Percentiles rank a stretch among this genome's conserved stretches.
Conservation (phyloP, 768 basidiomycete genomes). For the Russula lepida region DNA sequence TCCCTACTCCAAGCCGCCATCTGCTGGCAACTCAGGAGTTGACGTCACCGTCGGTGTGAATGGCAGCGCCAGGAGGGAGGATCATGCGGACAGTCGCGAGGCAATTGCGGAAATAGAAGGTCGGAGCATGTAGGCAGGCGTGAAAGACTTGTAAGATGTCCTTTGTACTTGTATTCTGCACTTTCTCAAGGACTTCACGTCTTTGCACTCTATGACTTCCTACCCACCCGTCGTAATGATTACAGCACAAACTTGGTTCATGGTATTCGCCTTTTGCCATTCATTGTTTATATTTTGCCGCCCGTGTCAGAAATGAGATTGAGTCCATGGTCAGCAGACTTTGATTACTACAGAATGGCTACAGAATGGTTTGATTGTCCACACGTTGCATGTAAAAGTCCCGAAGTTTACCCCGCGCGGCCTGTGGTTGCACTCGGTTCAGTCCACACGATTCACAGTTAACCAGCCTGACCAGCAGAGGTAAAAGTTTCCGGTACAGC, state of each 20-base stretch:
- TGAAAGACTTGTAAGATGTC: slow-evolving; percentile 19
- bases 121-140: slow-evolving; percentile 15
- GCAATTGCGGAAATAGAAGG: slow-evolving; percentile 17
- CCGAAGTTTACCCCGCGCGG: not conserved
- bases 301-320: not conserved
- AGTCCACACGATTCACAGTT: not conserved
- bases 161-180: slow-evolving; percentile 12
- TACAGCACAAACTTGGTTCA: not conserved
- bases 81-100: slow-evolving; percentile 16
- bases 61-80: slow-evolving; percentile 18
- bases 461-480: not conserved
- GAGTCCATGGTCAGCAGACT: not conserved
- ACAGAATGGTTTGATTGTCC: not conserved
- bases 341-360: not conserved
- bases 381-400: not conserved
- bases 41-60: slow-evolving; percentile 14
- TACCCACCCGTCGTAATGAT: not conserved
- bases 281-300: slow-evolving; percentile 11
- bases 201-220: not conserved
- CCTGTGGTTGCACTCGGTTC: not conserved
- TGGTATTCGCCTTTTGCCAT: not conserved
- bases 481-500: slow-evolving; percentile 14
- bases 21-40: slow-evolving; percentile 29
- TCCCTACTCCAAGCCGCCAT: slow-evolving; percentile 34
- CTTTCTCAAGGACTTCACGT: slow-evolving; percentile 3